Evolutionary conservation across 495 filamentous ascomycete species (phyloP).

Genomic region (Penicillium subrubescens): DNA sequence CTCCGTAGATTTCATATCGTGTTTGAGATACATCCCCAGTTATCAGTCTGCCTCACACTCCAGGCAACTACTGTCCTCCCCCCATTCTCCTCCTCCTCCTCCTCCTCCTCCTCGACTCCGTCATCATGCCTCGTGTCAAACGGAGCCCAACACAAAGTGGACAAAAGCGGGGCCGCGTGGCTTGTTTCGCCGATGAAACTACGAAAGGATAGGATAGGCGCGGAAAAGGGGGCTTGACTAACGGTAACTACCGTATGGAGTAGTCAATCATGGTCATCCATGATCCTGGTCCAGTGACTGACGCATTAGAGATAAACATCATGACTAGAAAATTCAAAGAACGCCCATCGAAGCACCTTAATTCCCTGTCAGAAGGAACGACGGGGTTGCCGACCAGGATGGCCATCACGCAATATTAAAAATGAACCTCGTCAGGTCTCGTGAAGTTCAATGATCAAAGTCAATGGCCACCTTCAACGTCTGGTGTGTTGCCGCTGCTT

Average conservation of each 20-base stretch:
- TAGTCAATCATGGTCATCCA: background rate
- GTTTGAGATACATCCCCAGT: background rate
- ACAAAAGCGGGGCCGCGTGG: background rate
- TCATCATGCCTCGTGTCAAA: background rate
- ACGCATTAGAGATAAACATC: background rate
- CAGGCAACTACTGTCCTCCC: background rate
- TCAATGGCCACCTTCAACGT: conserved; percentile 31
- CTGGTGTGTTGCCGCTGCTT: conserved; percentile 20
- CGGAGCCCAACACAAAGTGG: background rate
- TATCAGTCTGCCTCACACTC: background rate
- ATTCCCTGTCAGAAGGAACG: background rate
- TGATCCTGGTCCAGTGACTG: no score
- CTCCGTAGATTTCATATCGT: background rate
- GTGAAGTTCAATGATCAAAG: conserved; percentile 2
- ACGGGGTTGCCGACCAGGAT: background rate
- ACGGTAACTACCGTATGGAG: background rate
- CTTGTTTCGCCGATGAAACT: conserved; percentile 8
- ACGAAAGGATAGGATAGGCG: conserved; percentile 1
- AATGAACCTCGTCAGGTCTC: no score
- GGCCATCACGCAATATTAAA: conserved; percentile 6
- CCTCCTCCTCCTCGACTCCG: background rate
- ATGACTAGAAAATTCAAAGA: background rate
- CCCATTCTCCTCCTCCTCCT: background rate
- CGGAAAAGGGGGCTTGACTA: background rate
- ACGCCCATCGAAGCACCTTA: background rate